Evolutionary conservation across 2,329 filamentous ascomycete species (phyloP).

Genomic region (Pseudocercospora crystallina): DNA sequence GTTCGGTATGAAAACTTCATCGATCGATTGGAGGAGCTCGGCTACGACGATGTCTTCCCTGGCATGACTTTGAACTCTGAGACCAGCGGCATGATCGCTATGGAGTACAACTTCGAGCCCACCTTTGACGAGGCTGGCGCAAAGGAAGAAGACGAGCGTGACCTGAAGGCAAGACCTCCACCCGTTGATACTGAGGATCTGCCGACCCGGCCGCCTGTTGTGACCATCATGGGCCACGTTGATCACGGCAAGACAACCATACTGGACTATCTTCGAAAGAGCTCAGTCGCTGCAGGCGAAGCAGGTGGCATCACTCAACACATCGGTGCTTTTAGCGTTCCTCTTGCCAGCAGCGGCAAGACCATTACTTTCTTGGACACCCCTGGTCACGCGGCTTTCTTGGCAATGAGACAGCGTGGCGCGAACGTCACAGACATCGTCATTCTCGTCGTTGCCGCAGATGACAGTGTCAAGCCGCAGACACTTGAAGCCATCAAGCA

Average conservation of each 20-base stretch:
- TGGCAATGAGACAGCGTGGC: conserved; percentile 92
- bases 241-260: conserved; percentile 98
- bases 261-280: conserved; percentile 88
- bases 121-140: conserved; percentile 53
- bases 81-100: conserved; percentile 82
- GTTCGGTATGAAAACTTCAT: conserved; percentile 72
- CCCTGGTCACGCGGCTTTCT: conserved; percentile 90
- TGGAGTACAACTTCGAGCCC: conserved; percentile 90
- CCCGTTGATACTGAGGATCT: conserved; percentile 67
- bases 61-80: conserved; percentile 89
- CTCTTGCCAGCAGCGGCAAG: conserved; percentile 71
- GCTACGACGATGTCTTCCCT: conserved; percentile 79
- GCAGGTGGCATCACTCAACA: conserved; percentile 98
- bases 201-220: conserved; percentile 80
- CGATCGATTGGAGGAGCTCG: conserved; percentile 74
- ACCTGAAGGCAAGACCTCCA: conserved; percentile 69
- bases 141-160: conserved; percentile 59
- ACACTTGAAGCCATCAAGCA: conserved; percentile 96
- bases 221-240: conserved; percentile 99
- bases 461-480: conserved; percentile 96
- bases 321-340: conserved; percentile 94
- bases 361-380: conserved; percentile 96
- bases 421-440: conserved; percentile 97
- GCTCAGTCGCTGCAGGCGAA: conserved; percentile 84
- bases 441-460: conserved; percentile 89